phyloP scores from a whole-genome alignment of 495 filamentous ascomycete genomes.

The Hypoxylon trugodes region DNA sequence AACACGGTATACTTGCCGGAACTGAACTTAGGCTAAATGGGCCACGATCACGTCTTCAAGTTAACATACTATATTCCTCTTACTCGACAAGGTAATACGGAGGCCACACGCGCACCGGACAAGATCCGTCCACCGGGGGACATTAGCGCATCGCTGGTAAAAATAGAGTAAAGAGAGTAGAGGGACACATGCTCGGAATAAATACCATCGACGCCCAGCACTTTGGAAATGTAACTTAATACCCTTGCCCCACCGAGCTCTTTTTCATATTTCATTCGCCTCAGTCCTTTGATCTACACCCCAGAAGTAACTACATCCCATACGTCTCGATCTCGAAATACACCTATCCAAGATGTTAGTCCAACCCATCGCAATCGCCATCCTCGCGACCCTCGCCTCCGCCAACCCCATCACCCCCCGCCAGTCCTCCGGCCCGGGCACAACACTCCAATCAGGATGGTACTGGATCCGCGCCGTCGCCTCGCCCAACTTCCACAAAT shows the following conservation, averaged over 20 bases:
- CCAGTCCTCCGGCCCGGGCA: slow-evolving; percentile 31
- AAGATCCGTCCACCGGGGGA: slow-evolving; percentile 10
- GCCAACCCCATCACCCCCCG: slow-evolving; percentile 12
- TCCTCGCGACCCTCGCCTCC: slow-evolving; percentile 6
- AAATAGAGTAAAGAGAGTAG: not conserved
- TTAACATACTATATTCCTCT: not conserved
- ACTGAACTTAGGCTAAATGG: slow-evolving; percentile 32
- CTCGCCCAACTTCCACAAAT: slow-evolving; percentile 69
- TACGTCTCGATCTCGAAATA: not conserved
- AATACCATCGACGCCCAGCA: slow-evolving; percentile 10
- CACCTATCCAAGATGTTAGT: slow-evolving; percentile 8
- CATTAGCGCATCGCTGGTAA: not conserved
- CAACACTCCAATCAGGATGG: slow-evolving; percentile 59
- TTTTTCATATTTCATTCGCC: not conserved
- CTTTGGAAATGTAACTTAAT: slow-evolving; percentile 17
- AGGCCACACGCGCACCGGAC: not conserved
- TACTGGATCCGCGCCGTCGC: slow-evolving; percentile 70
- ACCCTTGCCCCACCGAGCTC: slow-evolving; percentile 2
- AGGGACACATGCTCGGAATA: slow-evolving; percentile 19
- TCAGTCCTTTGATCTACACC: not conserved
- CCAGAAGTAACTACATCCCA: not conserved
- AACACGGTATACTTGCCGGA: slow-evolving; percentile 8
- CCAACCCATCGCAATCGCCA: slow-evolving; percentile 1
- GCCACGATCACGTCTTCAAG: not conserved
- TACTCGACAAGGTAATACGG: slow-evolving; percentile 15